These are phyloP conservation scores for Ilex asprella DNA, from an alignment of 257 asterid genomes.

Conservation along the genomic window DNA sequence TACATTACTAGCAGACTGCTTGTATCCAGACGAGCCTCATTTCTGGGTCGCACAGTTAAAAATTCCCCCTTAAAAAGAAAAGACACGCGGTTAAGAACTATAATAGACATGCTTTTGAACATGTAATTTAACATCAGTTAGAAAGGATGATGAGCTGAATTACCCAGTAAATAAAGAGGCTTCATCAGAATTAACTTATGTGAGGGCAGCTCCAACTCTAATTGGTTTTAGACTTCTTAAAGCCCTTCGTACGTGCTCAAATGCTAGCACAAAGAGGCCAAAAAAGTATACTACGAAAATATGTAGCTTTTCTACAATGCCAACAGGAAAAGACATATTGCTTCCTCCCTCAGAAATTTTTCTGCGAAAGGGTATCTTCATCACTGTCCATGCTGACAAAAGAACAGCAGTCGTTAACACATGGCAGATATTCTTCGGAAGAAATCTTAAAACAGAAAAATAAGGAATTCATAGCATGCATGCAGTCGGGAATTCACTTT, in stretches of 20 bases:
- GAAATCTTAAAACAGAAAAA: too few species aligned
- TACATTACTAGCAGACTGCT: too few species aligned
- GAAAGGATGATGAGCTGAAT: background rate
- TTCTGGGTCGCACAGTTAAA: background rate
- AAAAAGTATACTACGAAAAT: slow-evolving; percentile 41
- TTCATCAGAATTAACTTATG: slow-evolving; percentile 31
- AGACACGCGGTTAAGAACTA: background rate
- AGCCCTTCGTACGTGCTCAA: slow-evolving; percentile 45
- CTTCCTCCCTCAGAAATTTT: slow-evolving; percentile 22
- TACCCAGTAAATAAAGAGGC: background rate
- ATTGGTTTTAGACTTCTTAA: slow-evolving; percentile 53
- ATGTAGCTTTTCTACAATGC: slow-evolving; percentile 43
- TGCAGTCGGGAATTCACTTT: background rate
- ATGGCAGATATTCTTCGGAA: too few species aligned
- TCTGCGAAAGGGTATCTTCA: slow-evolving; percentile 32
- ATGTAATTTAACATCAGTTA: background rate
- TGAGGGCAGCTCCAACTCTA: slow-evolving; percentile 57
- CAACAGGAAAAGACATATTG: slow-evolving; percentile 38
- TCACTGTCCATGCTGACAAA: slow-evolving; percentile 39
- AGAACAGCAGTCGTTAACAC: slow-evolving; percentile 2
- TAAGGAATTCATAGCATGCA: background rate
- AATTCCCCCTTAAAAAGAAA: background rate
- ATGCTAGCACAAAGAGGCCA: slow-evolving; percentile 46
- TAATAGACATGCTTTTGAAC: background rate
- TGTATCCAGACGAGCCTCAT: background rate